A percentile compares a stretch with the other conserved stretches of the same genome.
Evolutionary conservation across 805 yeast species (phyloP).

Genomic region (Cyberlindnera euphorbiae): DNA sequence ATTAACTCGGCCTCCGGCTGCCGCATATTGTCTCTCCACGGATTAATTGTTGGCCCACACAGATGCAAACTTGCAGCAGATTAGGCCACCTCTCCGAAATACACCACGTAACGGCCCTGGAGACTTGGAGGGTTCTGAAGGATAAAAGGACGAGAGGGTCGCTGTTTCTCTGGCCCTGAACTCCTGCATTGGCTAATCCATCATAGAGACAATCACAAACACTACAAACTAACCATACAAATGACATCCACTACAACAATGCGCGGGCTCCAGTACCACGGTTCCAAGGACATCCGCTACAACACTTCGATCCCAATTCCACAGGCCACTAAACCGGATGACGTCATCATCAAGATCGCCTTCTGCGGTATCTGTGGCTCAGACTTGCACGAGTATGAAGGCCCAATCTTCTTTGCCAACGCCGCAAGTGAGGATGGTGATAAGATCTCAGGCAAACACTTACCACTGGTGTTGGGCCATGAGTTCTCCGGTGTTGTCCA

Average conservation of each 20-base stretch:
- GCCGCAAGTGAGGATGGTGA: constrained; percentile 30
- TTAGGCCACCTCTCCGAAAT: too few relatives aligned
- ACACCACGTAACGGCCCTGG: too few relatives aligned
- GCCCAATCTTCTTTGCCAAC: constrained; percentile 59
- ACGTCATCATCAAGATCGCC: constrained; percentile 39
- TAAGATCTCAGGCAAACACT: constrained; percentile 30
- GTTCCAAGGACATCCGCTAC: constrained; percentile 34
- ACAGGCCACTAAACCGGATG: constrained; percentile 31
- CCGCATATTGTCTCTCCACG: too few relatives aligned
- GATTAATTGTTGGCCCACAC: too few relatives aligned
- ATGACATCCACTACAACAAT: not conserved
- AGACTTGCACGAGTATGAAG: constrained; percentile 54
- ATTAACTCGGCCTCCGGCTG: too few relatives aligned
- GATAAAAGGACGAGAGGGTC: too few relatives aligned
- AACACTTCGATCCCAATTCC: constrained; percentile 33
- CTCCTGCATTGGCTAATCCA: too few relatives aligned
- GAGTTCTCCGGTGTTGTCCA: constrained; percentile 59
- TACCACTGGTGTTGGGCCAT: constrained; percentile 59
- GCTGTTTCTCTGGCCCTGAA: too few relatives aligned
- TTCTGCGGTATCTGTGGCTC: constrained; percentile 59
- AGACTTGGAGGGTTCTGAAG: too few relatives aligned
- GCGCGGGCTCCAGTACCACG: constrained; percentile 35
- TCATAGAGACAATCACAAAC: too few relatives aligned
- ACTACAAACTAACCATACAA: too few relatives aligned
- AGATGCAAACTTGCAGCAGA: too few relatives aligned